These are phyloP conservation scores for Mrakia hoshinonis DNA, from an alignment of 768 basidiomycete species.

Conservation along the genomic window DNA sequence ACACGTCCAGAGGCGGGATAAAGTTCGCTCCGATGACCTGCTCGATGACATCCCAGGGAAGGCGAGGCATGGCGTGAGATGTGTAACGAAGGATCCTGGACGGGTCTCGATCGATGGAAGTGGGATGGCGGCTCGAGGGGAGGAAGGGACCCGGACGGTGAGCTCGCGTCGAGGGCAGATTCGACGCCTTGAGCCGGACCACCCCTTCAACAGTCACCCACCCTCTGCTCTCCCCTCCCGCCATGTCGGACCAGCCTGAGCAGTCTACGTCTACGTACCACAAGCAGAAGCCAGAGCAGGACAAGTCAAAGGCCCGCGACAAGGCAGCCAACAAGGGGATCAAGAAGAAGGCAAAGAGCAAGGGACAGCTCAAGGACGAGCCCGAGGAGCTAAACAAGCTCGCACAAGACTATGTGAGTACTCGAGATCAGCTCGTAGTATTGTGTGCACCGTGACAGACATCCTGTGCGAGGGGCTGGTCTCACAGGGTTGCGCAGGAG, in stretches of 20 bases:
- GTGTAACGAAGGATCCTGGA: too few relatives aligned
- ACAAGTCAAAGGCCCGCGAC: neutral
- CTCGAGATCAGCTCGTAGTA: neutral
- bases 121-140: too few relatives aligned
- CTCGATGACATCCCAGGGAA: too few relatives aligned
- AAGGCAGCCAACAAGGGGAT: conserved; percentile 7
- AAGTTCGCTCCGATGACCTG: too few relatives aligned
- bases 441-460: too few relatives aligned
- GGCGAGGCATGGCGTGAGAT: too few relatives aligned
- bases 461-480: neutral
- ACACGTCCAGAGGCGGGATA: too few relatives aligned
- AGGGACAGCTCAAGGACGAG: conserved; percentile 36
- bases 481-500: neutral
- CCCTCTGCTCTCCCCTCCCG: neutral
- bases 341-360: conserved; percentile 19
- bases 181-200: too few relatives aligned
- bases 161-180: too few relatives aligned
- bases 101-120: too few relatives aligned
- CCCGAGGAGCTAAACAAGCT: conserved; percentile 38
- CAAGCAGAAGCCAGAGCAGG: neutral
- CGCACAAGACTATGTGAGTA: conserved; percentile 41
- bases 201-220: neutral
- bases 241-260: conserved; percentile 1
- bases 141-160: too few relatives aligned
- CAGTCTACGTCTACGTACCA: conserved; percentile 2